phyloP scores from a whole-genome alignment of 106 monocot species.

The Chionographis japonica region DNA sequence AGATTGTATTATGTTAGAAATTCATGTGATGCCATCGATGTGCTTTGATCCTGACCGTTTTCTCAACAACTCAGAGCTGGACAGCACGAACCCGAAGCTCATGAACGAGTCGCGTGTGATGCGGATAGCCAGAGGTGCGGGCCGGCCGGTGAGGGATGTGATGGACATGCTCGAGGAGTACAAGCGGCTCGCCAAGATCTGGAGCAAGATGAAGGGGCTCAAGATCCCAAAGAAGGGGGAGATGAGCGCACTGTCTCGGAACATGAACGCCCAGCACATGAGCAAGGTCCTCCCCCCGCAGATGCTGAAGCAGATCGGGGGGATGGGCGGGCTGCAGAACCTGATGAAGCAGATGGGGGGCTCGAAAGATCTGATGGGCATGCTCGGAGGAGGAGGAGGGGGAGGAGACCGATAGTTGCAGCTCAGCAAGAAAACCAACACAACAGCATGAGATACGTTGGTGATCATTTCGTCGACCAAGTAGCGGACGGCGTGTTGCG shows the following conservation, averaged over 20 bases:
- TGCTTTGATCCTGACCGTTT: not conserved
- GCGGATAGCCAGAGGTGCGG: conserved; percentile 85
- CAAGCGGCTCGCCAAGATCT: conserved; percentile 83
- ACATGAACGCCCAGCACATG: conserved; percentile 94
- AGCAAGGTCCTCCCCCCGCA: conserved; percentile 83
- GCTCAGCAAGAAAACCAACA: no score
- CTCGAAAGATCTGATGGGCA: conserved; percentile 62
- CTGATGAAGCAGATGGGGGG: conserved; percentile 99
- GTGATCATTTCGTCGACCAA: no score
- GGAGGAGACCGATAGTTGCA: conserved; percentile 18
- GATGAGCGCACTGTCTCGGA: conserved; percentile 87
- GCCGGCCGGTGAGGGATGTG: conserved; percentile 57
- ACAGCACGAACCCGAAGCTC: conserved; percentile 80
- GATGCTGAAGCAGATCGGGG: conserved; percentile 88
- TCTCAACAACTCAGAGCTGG: conserved; percentile 54
- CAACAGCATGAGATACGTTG: no score
- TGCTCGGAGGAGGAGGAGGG: conserved; percentile 44
- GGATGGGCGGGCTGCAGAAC: conserved; percentile 85
- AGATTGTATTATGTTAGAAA: not conserved
- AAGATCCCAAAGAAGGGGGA: conserved; percentile 98
- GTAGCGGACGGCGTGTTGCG: no score
- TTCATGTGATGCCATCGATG: not conserved
- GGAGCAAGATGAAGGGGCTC: conserved; percentile 96
- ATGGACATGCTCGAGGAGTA: conserved; percentile 93
- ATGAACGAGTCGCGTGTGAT: conserved; percentile 81